Conservation (phyloP, 2,329 filamentous ascomycete genomes). For the Exophiala dermatitidis region DNA sequence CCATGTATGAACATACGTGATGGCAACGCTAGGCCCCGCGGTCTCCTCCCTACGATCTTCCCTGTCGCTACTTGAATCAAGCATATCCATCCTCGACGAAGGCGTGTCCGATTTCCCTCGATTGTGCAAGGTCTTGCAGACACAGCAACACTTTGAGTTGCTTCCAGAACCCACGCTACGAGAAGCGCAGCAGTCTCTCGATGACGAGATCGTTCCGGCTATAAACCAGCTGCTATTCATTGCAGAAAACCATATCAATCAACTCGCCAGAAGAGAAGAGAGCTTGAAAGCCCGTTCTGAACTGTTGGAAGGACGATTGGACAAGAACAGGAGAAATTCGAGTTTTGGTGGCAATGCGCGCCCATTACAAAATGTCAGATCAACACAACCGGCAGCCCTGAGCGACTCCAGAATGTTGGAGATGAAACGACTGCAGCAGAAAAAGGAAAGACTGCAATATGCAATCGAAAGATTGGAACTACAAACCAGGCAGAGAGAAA, state of each 20-base stretch:
- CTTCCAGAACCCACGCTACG: conserved; percentile 77
- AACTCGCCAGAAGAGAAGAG: conserved; percentile 74
- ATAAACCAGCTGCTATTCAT: conserved; percentile 70
- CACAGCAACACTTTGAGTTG: conserved; percentile 81
- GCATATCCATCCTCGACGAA: conserved; percentile 54
- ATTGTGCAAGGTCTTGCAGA: conserved; percentile 55
- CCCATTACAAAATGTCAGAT: conserved; percentile 19
- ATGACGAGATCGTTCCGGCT: conserved; percentile 84
- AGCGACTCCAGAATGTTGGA: conserved; percentile 47
- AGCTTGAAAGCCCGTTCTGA: conserved; percentile 75
- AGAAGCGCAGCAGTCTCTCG: conserved; percentile 72
- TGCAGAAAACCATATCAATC: conserved; percentile 75
- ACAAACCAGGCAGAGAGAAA: conserved; percentile 70
- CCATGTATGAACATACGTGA: not conserved
- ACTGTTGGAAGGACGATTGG: conserved; percentile 67
- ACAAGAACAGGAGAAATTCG: conserved; percentile 34
- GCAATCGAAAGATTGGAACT: conserved; percentile 78
- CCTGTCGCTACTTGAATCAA: conserved; percentile 55
- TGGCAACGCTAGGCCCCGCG: conserved; percentile 49
- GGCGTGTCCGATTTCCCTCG: conserved; percentile 59
- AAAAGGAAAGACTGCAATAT: conserved; percentile 79
- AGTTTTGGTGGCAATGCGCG: conserved; percentile 11
- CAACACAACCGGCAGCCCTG: conserved; percentile 19
- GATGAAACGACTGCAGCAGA: conserved; percentile 64
- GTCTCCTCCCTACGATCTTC: conserved; percentile 55